Conservation (phyloP, 768 basidiomycete genomes). For the Russula lepida region DNA sequence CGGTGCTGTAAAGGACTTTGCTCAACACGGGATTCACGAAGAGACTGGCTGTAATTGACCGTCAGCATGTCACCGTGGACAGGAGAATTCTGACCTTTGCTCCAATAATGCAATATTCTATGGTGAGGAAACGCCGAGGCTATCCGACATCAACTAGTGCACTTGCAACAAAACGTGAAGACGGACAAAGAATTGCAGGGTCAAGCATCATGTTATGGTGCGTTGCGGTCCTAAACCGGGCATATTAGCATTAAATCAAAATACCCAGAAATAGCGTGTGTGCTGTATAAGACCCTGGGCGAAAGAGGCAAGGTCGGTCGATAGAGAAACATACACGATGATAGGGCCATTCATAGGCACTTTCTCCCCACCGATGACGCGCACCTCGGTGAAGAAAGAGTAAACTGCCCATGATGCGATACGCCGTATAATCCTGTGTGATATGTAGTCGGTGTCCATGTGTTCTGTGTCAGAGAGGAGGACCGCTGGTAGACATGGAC, state of each 20-base stretch:
- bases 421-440: constrained; percentile 64
- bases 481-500: neutral
- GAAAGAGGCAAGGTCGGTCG: too few species aligned
- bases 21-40: constrained; percentile 71
- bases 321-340: constrained; percentile 56
- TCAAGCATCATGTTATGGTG: constrained; percentile 97
- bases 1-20: constrained; percentile 75
- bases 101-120: constrained; percentile 86
- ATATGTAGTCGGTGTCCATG: constrained; percentile 33
- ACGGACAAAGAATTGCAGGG: constrained; percentile 71
- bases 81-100: constrained; percentile 55
- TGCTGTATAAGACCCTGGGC: neutral
- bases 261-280: neutral
- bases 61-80: constrained; percentile 14
- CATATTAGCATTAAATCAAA: constrained; percentile 6
- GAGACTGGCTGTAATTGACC: constrained; percentile 42
- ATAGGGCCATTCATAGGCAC: constrained; percentile 85
- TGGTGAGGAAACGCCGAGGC: constrained; percentile 76
- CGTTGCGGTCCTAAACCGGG: constrained; percentile 54
- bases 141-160: constrained; percentile 28
- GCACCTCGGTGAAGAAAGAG: constrained; percentile 85
- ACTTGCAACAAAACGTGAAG: constrained; percentile 15
- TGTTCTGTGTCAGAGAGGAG: neutral
- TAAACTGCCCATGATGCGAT: constrained; percentile 67
- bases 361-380: constrained; percentile 80